Percentiles rank a stretch among this genome's conserved stretches.
These are phyloP conservation scores for Colletotrichum zoysiae DNA, from an alignment of 2,329 filamentous ascomycete species.

Conservation along the genomic window DNA sequence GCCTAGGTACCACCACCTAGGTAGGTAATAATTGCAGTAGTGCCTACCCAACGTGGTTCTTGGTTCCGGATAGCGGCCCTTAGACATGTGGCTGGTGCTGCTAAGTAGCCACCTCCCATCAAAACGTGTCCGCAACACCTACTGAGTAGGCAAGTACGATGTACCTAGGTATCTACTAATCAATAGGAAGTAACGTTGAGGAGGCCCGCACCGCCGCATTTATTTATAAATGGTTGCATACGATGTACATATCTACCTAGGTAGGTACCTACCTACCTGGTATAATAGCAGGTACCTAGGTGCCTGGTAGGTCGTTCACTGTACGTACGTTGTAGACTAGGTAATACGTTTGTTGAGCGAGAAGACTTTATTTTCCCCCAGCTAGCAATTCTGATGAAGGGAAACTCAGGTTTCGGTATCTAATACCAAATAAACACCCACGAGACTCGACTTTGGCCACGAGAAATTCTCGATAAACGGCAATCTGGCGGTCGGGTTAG, in stretches of 20 bases:
- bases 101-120: neutral
- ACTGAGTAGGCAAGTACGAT: no score
- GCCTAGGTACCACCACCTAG: neutral
- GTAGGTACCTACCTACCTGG: no score
- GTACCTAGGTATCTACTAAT: neutral
- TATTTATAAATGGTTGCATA: slow-evolving; percentile 20
- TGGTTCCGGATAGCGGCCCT: slow-evolving; percentile 5
- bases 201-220: slow-evolving; percentile 22
- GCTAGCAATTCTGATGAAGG: neutral
- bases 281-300: no score
- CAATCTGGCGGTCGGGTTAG: neutral
- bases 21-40: neutral
- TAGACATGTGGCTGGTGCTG: slow-evolving; percentile 23
- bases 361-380: neutral
- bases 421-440: neutral
- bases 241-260: neutral
- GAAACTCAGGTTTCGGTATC: neutral
- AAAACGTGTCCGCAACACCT: no score
- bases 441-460: neutral
- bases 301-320: no score
- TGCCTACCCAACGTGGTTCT: slow-evolving; percentile 24
- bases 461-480: neutral
- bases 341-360: no score
- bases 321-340: no score
- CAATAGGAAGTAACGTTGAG: neutral